Evolutionary conservation across 805 yeast species (phyloP).

Genomic region (Teunomyces atbi): DNA sequence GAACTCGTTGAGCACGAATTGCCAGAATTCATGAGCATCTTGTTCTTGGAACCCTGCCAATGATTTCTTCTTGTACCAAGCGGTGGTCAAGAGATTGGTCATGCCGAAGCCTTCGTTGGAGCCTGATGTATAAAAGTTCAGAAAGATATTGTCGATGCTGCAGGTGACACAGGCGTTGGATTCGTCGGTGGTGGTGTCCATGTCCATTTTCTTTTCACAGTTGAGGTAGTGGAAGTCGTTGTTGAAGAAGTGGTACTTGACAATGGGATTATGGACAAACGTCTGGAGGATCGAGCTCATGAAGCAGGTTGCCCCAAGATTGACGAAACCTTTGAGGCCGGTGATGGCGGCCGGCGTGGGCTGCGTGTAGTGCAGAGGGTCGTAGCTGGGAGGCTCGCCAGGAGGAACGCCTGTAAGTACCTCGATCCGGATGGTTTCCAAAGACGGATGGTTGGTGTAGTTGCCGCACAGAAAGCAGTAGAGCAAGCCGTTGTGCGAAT

Average conservation of each 20-base stretch:
- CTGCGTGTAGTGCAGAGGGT: conserved; percentile 14
- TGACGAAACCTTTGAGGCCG: conserved; percentile 87
- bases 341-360: conserved; percentile 58
- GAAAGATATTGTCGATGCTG: conserved; percentile 75
- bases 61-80: conserved; percentile 81
- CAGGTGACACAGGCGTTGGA: conserved; percentile 70
- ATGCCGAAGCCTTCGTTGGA: conserved; percentile 74
- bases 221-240: conserved; percentile 61
- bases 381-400: background rate
- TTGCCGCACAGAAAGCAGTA: conserved; percentile 80
- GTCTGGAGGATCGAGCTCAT: conserved; percentile 93
- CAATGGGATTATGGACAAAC: conserved; percentile 83
- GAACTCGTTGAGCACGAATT: conserved; percentile 80
- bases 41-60: conserved; percentile 96
- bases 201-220: conserved; percentile 38
- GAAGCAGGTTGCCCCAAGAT: conserved; percentile 96
- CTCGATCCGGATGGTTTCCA: conserved; percentile 50
- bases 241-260: conserved; percentile 72
- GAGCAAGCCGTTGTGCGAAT: conserved; percentile 62
- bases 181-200: conserved; percentile 25
- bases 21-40: conserved; percentile 98
- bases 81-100: conserved; percentile 73
- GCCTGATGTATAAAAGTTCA: conserved; percentile 66
- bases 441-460: conserved; percentile 59
- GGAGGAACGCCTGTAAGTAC: background rate